A percentile compares a stretch with the other conserved stretches of the same genome.
phyloP scores from a whole-genome alignment of 2,329 filamentous ascomycete species.

The Biscogniauxia marginata region DNA sequence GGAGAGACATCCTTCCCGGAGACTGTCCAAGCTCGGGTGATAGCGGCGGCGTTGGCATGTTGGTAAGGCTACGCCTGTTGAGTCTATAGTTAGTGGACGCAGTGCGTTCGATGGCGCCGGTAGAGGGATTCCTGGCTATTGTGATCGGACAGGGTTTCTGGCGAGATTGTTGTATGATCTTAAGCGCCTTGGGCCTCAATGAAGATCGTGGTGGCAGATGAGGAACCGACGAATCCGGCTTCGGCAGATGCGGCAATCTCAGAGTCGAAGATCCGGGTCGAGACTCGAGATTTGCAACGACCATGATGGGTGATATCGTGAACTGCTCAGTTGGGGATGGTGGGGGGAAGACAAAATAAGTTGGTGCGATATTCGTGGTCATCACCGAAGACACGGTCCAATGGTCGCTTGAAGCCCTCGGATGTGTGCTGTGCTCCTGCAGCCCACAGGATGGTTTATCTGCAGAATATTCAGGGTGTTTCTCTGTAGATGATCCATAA shows the following conservation, averaged over 20 bases:
- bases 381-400: conserved; percentile 18
- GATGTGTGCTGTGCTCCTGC: background rate
- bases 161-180: conserved; percentile 18
- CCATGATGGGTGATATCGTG: conserved; percentile 28
- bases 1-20: conserved; percentile 16
- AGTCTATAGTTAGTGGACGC: conserved; percentile 10
- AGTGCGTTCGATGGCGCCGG: conserved; percentile 21
- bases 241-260: conserved; percentile 4
- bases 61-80: conserved; percentile 22
- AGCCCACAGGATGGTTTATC: background rate
- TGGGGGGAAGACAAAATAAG: background rate
- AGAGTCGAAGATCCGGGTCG: conserved; percentile 10
- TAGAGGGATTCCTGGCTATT: conserved; percentile 23
- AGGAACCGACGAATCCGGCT: conserved; percentile 6
- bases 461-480: background rate
- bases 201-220: conserved; percentile 9
- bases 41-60: conserved; percentile 19
- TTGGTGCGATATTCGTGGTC: conserved; percentile 15
- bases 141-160: conserved; percentile 22
- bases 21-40: conserved; percentile 8
- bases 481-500: no score
- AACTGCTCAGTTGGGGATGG: conserved; percentile 11
- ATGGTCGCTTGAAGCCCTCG: background rate
- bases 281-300: conserved; percentile 21
- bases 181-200: conserved; percentile 17